Evolutionary conservation across 345 rosid genomes (phyloP).

Genomic region (Dipteronia sinensis): DNA sequence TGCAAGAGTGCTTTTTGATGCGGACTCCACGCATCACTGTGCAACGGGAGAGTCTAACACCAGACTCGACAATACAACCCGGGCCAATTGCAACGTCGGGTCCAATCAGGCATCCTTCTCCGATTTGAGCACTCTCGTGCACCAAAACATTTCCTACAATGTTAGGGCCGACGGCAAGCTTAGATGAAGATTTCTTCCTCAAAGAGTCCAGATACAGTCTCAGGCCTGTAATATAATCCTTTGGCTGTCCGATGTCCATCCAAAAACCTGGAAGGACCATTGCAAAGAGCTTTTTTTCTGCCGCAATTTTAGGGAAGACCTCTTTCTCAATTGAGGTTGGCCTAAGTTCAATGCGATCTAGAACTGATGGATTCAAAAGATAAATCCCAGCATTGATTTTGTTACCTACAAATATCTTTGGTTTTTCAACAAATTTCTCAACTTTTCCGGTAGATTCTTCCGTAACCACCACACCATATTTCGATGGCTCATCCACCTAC

Average conservation of each 20-base stretch:
- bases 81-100: conserved; percentile 98
- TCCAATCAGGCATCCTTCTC: conserved; percentile 96
- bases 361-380: conserved; percentile 85
- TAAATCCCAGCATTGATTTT: conserved; percentile 98
- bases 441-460: conserved; percentile 84
- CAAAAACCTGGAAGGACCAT: conserved; percentile 98
- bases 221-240: conserved; percentile 89
- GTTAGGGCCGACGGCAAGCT: conserved; percentile 60
- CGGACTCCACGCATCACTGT: conserved; percentile 96
- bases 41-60: conserved; percentile 95
- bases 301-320: conserved; percentile 94
- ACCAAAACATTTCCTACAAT: conserved; percentile 86
- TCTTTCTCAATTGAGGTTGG: conserved; percentile 98
- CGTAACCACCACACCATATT: conserved; percentile 97
- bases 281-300: conserved; percentile 71
- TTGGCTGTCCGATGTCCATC: conserved; percentile 99
- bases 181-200: conserved; percentile 67
- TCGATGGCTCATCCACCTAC: conserved; percentile 98
- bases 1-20: conserved; percentile 92
- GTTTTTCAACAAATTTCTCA: conserved; percentile 93
- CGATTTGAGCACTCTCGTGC: conserved; percentile 84
- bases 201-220: conserved; percentile 95
- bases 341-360: conserved; percentile 83
- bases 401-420: conserved; percentile 91
- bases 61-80: conserved; percentile 87